These are phyloP conservation scores for Ophiostoma triangulosporum DNA, from an alignment of 2,329 filamentous ascomycete species.

Conservation along the genomic window DNA sequence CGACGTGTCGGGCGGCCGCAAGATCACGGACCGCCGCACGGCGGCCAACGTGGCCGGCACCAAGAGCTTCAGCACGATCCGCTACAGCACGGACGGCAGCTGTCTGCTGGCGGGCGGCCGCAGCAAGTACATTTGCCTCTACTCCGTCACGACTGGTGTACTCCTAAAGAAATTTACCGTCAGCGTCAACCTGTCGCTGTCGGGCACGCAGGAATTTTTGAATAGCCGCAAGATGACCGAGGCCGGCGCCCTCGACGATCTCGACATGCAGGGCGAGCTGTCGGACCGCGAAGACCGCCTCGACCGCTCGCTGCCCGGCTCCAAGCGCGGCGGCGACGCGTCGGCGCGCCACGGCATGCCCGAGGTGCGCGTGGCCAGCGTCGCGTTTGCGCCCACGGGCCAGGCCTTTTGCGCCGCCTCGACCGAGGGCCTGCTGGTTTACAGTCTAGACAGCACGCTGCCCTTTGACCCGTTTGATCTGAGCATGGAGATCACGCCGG, in stretches of 20 bases:
- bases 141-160: slow-evolving; percentile 86
- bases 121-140: slow-evolving; percentile 97
- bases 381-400: slow-evolving; percentile 81
- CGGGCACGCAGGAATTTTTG: slow-evolving; percentile 92
- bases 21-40: slow-evolving; percentile 73
- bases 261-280: slow-evolving; percentile 77
- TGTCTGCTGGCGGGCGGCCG: slow-evolving; percentile 85
- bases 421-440: slow-evolving; percentile 86
- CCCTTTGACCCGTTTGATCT: slow-evolving; percentile 95
- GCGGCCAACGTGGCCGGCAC: slow-evolving; percentile 83
- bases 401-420: slow-evolving; percentile 87
- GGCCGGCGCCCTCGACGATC: slow-evolving; percentile 68
- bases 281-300: slow-evolving; percentile 79
- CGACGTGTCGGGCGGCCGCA: slow-evolving; percentile 86
- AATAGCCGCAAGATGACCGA: slow-evolving; percentile 89
- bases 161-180: slow-evolving; percentile 92
- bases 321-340: slow-evolving; percentile 71
- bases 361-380: slow-evolving; percentile 70
- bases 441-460: slow-evolving; percentile 72
- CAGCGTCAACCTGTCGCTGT: slow-evolving; percentile 86
- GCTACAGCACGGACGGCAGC: slow-evolving; percentile 83
- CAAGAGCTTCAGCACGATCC: slow-evolving; percentile 78
- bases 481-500: slow-evolving; percentile 83
- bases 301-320: slow-evolving; percentile 69
- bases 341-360: slow-evolving; percentile 62